Conservation (phyloP, 805 yeast genomes). For the Yamadazyma ubonensis region DNA sequence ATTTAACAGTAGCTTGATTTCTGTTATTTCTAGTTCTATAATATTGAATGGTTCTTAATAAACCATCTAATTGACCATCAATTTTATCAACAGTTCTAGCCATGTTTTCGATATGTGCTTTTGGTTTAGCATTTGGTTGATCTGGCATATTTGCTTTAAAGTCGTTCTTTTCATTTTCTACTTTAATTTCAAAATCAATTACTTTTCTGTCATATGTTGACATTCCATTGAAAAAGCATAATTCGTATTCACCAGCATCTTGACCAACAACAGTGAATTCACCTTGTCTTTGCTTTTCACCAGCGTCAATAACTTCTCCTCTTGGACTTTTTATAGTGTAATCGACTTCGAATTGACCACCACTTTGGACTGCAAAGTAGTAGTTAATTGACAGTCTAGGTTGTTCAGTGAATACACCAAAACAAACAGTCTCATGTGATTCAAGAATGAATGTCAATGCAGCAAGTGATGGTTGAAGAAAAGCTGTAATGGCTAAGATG, state of each 20-base stretch:
- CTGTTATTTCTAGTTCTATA: slow-evolving; percentile 89
- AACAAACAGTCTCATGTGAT: slow-evolving; percentile 75
- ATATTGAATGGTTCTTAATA: slow-evolving; percentile 65
- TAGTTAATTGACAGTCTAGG: slow-evolving; percentile 63
- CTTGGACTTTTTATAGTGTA: slow-evolving; percentile 61
- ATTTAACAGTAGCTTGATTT: slow-evolving; percentile 83
- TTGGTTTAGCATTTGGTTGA: slow-evolving; percentile 46
- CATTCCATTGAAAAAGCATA: slow-evolving; percentile 83
- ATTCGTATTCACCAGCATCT: slow-evolving; percentile 74
- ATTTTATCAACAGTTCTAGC: slow-evolving; percentile 55
- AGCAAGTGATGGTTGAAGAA: slow-evolving; percentile 37
- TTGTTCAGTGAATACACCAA: slow-evolving; percentile 62
- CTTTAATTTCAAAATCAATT: slow-evolving; percentile 75
- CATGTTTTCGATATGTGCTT: slow-evolving; percentile 53
- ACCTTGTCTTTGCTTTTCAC: slow-evolving; percentile 70
- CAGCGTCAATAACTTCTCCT: slow-evolving; percentile 51
- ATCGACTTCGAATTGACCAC: slow-evolving; percentile 79
- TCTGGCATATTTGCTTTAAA: slow-evolving; percentile 64
- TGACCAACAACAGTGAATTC: slow-evolving; percentile 72
- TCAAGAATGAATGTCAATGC: slow-evolving; percentile 73
- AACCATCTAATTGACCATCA: slow-evolving; percentile 56
- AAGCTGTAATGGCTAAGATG: slow-evolving; percentile 1
- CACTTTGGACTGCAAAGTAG: slow-evolving; percentile 81
- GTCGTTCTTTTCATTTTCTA: slow-evolving; percentile 37
- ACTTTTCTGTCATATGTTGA: slow-evolving; percentile 79